These are phyloP conservation scores for Amphicarpaea edgeworthii DNA, from an alignment of 306 rosid genomes.

Conservation along the genomic window DNA sequence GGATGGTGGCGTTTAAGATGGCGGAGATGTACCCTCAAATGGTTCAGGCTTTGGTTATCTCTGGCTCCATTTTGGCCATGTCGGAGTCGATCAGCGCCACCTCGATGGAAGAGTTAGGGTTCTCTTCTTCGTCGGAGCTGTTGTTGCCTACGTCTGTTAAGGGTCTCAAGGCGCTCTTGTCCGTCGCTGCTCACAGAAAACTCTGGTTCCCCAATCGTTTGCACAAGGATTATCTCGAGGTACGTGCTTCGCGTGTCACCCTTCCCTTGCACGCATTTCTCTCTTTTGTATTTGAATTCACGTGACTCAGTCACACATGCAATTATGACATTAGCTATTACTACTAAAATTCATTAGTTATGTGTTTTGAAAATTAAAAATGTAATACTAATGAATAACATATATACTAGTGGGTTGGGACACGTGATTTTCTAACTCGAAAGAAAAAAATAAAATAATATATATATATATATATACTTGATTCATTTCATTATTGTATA, in stretches of 20 bases:
- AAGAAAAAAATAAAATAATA: too few relatives aligned
- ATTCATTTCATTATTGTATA: too few relatives aligned
- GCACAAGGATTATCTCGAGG: conserved; percentile 79
- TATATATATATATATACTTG: too few relatives aligned
- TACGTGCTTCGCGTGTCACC: neutral
- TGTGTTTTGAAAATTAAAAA: too few relatives aligned
- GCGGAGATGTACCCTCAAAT: conserved; percentile 70
- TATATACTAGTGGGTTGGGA: too few relatives aligned
- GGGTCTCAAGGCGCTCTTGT: conserved; percentile 74
- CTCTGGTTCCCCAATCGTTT: conserved; percentile 80
- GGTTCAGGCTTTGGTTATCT: conserved; percentile 60
- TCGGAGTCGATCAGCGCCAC: conserved; percentile 55
- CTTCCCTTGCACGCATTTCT: neutral
- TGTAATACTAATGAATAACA: too few relatives aligned
- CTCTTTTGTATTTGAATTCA: too few relatives aligned
- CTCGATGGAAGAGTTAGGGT: conserved; percentile 64
- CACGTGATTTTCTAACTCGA: too few relatives aligned
- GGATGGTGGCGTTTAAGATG: conserved; percentile 85
- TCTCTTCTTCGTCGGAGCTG: conserved; percentile 75
- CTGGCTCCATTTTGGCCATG: conserved; percentile 86
- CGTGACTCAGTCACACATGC: too few relatives aligned
- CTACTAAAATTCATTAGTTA: too few relatives aligned
- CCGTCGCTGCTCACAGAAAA: conserved; percentile 72
- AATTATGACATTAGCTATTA: too few relatives aligned
- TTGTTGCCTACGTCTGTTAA: conserved; percentile 74